These are phyloP conservation scores for Claviceps humidiphila DNA, from an alignment of 2,329 filamentous ascomycete species.

Conservation along the genomic window DNA sequence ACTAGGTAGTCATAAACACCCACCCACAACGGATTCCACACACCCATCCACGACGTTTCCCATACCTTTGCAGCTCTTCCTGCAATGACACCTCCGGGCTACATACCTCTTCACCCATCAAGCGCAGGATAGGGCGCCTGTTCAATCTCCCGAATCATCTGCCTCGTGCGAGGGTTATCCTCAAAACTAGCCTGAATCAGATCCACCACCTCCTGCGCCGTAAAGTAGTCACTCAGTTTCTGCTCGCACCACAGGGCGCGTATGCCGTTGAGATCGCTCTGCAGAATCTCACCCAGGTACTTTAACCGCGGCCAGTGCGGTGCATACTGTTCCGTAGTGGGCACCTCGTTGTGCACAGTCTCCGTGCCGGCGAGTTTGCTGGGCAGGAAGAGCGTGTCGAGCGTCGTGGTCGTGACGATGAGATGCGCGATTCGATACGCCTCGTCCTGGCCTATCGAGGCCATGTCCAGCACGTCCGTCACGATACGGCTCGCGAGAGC, in stretches of 20 bases:
- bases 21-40: too few species aligned
- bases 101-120: neutral
- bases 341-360: slow-evolving; percentile 27
- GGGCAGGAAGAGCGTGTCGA: slow-evolving; percentile 47
- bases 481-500: slow-evolving; percentile 46
- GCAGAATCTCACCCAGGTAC: slow-evolving; percentile 50
- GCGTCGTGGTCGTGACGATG: slow-evolving; percentile 41
- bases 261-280: slow-evolving; percentile 53
- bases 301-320: slow-evolving; percentile 50
- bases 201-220: slow-evolving; percentile 46
- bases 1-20: too few species aligned
- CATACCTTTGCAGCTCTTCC: neutral
- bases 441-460: slow-evolving; percentile 49
- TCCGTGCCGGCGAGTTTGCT: slow-evolving; percentile 20
- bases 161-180: slow-evolving; percentile 44
- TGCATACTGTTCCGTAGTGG: slow-evolving; percentile 47
- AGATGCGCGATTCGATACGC: slow-evolving; percentile 47
- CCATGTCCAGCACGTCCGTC: slow-evolving; percentile 47
- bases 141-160: slow-evolving; percentile 45
- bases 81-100: neutral
- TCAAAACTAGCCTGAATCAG: slow-evolving; percentile 51
- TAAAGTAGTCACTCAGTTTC: slow-evolving; percentile 51
- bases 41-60: too few species aligned
- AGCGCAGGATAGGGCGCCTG: slow-evolving; percentile 31
- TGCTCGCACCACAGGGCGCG: slow-evolving; percentile 52